Conservation (phyloP, 1,284 basidiomycete genomes). For the Prillingera fragicola region DNA sequence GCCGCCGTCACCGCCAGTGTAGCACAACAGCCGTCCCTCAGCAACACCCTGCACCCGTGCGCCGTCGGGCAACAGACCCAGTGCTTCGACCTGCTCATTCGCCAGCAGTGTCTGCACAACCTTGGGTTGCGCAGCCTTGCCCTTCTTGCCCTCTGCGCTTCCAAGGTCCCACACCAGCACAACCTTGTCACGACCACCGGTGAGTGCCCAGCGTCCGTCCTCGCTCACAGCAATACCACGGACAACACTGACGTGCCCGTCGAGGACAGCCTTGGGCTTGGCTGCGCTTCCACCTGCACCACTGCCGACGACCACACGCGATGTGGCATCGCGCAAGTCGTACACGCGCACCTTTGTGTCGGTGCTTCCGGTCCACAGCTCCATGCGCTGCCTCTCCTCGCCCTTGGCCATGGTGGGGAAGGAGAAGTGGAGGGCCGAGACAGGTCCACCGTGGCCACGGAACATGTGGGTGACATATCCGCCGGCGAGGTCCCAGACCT, state of each 20-base stretch:
- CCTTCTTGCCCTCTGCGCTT: slow-evolving; percentile 52
- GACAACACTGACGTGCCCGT: slow-evolving; percentile 87
- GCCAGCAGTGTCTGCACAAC: slow-evolving; percentile 79
- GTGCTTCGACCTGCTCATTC: slow-evolving; percentile 78
- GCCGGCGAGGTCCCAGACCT: slow-evolving; percentile 86
- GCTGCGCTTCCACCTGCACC: slow-evolving; percentile 48
- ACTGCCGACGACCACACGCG: slow-evolving; percentile 50
- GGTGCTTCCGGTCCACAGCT: slow-evolving; percentile 80
- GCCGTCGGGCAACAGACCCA: slow-evolving; percentile 56
- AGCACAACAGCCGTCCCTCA: slow-evolving; percentile 58
- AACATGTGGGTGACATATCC: slow-evolving; percentile 93
- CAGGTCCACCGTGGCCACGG: slow-evolving; percentile 92
- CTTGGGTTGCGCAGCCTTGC: slow-evolving; percentile 53
- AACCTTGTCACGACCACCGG: slow-evolving; percentile 83
- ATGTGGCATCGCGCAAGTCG: slow-evolving; percentile 63
- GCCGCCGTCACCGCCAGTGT: slow-evolving; percentile 85
- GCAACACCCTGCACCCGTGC: slow-evolving; percentile 49
- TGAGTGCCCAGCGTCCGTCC: slow-evolving; percentile 80
- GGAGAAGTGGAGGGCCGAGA: slow-evolving; percentile 81
- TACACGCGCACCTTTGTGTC: slow-evolving; percentile 87
- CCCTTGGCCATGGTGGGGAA: slow-evolving; percentile 53
- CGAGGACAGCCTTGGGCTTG: slow-evolving; percentile 70
- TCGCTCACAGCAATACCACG: slow-evolving; percentile 75
- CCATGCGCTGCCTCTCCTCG: slow-evolving; percentile 54
- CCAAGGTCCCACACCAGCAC: slow-evolving; percentile 79